Conservation (phyloP, 2,329 filamentous ascomycete species). For the Stagonosporopsis tanaceti region DNA sequence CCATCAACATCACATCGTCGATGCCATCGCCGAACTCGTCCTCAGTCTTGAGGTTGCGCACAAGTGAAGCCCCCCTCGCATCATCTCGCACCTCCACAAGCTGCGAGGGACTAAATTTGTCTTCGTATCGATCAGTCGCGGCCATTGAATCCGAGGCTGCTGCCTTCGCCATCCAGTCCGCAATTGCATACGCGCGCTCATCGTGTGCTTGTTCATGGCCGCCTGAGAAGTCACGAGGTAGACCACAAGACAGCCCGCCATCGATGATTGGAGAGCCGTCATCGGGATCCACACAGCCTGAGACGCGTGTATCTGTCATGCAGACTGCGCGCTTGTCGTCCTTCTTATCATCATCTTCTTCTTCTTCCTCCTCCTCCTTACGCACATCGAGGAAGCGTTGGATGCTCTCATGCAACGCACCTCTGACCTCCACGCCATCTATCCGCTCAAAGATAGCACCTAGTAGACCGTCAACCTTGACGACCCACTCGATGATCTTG, state of each 20-base stretch:
- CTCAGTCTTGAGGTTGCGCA: conserved; percentile 1
- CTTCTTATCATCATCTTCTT: background rate
- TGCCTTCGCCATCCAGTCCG: background rate
- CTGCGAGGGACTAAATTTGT: background rate
- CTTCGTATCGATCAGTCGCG: background rate
- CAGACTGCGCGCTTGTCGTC: background rate
- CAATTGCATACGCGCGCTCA: background rate
- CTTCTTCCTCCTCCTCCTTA: conserved; percentile 1
- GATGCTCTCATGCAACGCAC: conserved; percentile 27
- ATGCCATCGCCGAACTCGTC: conserved; percentile 15
- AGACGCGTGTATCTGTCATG: background rate
- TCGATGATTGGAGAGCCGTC: background rate
- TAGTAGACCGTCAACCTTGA: conserved; percentile 26
- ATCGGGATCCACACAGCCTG: background rate
- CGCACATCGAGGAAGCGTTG: conserved; percentile 11
- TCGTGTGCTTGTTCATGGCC: background rate
- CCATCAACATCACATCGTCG: conserved; percentile 41
- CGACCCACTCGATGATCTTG: conserved; percentile 26
- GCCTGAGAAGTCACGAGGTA: background rate
- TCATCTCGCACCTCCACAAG: background rate
- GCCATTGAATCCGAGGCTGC: background rate
- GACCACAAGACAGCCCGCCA: background rate
- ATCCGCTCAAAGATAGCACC: conserved; percentile 14
- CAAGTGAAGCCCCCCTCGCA: background rate
- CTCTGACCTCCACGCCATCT: conserved; percentile 15